These are phyloP conservation scores for Fusarium sambucinum DNA, from an alignment of 2,329 filamentous ascomycete species.

Conservation along the genomic window DNA sequence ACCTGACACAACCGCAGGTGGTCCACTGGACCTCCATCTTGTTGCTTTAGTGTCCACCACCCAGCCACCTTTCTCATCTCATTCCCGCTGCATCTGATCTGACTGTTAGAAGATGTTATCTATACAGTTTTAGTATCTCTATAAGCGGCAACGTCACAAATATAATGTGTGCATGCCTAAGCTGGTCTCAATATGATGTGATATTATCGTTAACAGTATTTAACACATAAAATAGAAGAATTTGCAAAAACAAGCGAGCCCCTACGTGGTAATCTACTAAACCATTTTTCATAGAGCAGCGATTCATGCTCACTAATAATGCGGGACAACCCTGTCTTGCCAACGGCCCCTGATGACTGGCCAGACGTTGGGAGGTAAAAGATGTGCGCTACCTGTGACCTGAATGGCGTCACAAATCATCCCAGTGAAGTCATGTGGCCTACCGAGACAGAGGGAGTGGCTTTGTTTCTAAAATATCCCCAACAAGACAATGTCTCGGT, in stretches of 20 bases:
- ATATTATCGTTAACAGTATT: neutral
- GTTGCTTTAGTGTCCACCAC: slow-evolving; percentile 17
- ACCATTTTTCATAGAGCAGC: slow-evolving; percentile 3
- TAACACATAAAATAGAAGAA: neutral
- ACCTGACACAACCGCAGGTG: slow-evolving; percentile 39
- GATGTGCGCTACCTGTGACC: slow-evolving; percentile 43
- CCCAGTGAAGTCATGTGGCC: slow-evolving; percentile 47
- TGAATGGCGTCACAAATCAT: slow-evolving; percentile 47
- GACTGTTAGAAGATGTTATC: slow-evolving; percentile 15
- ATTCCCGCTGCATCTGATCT: slow-evolving; percentile 34
- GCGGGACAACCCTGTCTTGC: slow-evolving; percentile 14
- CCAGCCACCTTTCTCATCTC: slow-evolving; percentile 30
- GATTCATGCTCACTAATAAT: slow-evolving; percentile 11
- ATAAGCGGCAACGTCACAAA: slow-evolving; percentile 11
- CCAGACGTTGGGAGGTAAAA: slow-evolving; percentile 19
- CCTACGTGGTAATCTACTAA: neutral
- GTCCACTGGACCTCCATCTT: slow-evolving; percentile 20
- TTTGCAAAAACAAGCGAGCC: slow-evolving; percentile 6
- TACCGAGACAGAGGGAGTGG: neutral
- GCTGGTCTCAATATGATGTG: neutral
- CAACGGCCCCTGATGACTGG: slow-evolving; percentile 28
- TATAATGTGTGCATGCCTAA: neutral
- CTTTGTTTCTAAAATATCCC: too few relatives aligned
- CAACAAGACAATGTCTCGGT: slow-evolving; percentile 1
- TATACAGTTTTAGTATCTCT: neutral